Percentiles rank a stretch among this genome's conserved stretches.
Evolutionary conservation across 352 stramenopile genomes (phyloP).

Genomic region (Saprolegnia diclina): DNA sequence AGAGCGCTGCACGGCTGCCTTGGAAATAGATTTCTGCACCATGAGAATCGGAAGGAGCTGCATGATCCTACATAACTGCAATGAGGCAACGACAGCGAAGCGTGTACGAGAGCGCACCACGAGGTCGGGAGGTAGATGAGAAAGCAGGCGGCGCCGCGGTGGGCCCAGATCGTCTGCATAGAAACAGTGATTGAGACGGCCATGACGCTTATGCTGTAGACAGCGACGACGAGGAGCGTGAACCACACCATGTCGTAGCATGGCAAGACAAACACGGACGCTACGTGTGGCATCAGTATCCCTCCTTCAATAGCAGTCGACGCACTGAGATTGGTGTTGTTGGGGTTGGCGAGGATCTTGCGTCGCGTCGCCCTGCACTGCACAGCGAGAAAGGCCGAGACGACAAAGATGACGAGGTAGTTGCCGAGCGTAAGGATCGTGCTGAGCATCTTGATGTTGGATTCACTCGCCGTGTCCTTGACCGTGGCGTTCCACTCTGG

Average conservation of each 20-base stretch:
- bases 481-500: not conserved
- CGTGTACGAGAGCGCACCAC: constrained; percentile 13
- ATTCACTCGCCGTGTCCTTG: not conserved
- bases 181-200: constrained; percentile 36
- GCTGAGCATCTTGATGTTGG: constrained; percentile 31
- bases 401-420: constrained; percentile 59
- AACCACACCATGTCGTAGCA: constrained; percentile 85
- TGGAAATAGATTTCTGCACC: constrained; percentile 74
- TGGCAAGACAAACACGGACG: constrained; percentile 81
- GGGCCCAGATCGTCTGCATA: not conserved
- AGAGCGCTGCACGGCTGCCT: constrained; percentile 64
- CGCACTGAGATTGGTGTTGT: constrained; percentile 71
- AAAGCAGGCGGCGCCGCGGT: constrained; percentile 16
- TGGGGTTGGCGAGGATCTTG: constrained; percentile 60
- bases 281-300: not conserved
- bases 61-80: constrained; percentile 51
- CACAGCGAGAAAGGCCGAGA: constrained; percentile 61
- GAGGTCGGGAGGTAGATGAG: constrained; percentile 30
- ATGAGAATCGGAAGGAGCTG: constrained; percentile 81
- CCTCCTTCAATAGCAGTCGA: not conserved
- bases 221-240: constrained; percentile 53
- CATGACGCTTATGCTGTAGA: constrained; percentile 34
- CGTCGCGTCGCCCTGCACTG: constrained; percentile 69
- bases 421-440: constrained; percentile 59
- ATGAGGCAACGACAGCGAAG: constrained; percentile 23